phyloP scores from a whole-genome alignment of 2,329 filamentous ascomycete genomes.

The Botrytis pseudocinerea region DNA sequence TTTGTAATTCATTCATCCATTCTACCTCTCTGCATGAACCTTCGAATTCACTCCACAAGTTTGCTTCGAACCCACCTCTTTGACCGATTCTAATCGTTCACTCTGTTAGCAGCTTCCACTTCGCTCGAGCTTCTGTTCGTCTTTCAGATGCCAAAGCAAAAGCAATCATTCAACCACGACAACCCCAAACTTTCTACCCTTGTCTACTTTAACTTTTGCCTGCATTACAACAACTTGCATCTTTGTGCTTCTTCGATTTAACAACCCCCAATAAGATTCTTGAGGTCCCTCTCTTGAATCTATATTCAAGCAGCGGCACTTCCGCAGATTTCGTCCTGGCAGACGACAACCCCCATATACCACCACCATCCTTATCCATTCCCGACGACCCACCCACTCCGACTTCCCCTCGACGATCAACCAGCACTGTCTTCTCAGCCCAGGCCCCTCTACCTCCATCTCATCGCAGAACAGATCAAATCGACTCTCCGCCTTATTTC shows the following conservation, averaged over 20 bases:
- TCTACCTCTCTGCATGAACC: neutral
- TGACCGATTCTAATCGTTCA: neutral
- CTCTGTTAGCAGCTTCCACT: neutral
- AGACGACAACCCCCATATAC: slow-evolving; percentile 60
- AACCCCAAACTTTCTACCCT: neutral
- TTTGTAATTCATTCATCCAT: neutral
- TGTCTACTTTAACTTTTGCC: neutral
- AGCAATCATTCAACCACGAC: neutral
- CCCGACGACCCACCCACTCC: slow-evolving; percentile 66
- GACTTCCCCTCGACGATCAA: slow-evolving; percentile 52
- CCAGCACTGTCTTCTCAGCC: slow-evolving; percentile 50
- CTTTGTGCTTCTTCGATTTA: neutral
- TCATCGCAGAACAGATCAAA: slow-evolving; percentile 25
- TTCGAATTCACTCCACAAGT: neutral
- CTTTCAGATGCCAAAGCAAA: neutral
- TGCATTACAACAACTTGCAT: slow-evolving; percentile 10
- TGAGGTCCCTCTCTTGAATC: slow-evolving; percentile 23
- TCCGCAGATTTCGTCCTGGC: slow-evolving; percentile 69
- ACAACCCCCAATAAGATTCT: slow-evolving; percentile 7
- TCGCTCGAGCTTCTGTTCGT: neutral
- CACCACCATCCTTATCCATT: slow-evolving; percentile 59
- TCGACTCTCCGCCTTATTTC: neutral
- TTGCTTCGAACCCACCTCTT: neutral
- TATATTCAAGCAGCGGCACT: slow-evolving; percentile 43
- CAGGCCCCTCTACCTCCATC: slow-evolving; percentile 36